Conservation (phyloP, 768 basidiomycete species). For the Clitopilus hobsonii region DNA sequence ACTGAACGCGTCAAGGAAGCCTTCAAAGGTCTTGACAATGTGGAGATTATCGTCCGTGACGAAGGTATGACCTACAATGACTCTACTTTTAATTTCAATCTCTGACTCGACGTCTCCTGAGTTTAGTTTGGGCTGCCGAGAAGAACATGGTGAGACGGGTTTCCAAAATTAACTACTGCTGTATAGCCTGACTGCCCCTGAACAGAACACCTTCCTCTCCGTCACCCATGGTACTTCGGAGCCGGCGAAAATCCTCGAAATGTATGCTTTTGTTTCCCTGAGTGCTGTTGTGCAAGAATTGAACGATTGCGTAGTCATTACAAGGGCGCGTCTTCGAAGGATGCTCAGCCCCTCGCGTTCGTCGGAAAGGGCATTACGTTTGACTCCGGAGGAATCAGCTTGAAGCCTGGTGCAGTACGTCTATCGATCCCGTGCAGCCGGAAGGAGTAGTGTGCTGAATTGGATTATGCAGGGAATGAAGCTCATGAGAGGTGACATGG, state of each 20-base stretch:
- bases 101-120: slow-evolving; percentile 5
- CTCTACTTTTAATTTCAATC: neutral
- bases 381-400: slow-evolving; percentile 82
- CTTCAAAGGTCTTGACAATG: slow-evolving; percentile 61
- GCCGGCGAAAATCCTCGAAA: slow-evolving; percentile 84
- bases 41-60: slow-evolving; percentile 67
- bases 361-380: slow-evolving; percentile 92
- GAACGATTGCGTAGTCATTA: slow-evolving; percentile 54
- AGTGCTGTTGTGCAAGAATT: slow-evolving; percentile 1
- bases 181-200: neutral
- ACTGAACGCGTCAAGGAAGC: slow-evolving; percentile 64
- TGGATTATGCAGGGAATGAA: slow-evolving; percentile 62
- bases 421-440: neutral
- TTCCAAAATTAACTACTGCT: slow-evolving; percentile 3
- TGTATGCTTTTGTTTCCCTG: slow-evolving; percentile 36
- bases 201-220: slow-evolving; percentile 77
- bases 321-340: slow-evolving; percentile 59
- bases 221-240: slow-evolving; percentile 80
- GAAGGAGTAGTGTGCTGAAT: neutral
- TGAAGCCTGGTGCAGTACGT: slow-evolving; percentile 71
- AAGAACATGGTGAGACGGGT: slow-evolving; percentile 65
- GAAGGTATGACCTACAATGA: slow-evolving; percentile 43
- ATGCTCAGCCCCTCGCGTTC: slow-evolving; percentile 61
- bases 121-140: slow-evolving; percentile 71
- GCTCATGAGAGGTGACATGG: slow-evolving; percentile 86